Conservation (phyloP, 441 rosid species). For the Metrosideros polymorpha region DNA sequence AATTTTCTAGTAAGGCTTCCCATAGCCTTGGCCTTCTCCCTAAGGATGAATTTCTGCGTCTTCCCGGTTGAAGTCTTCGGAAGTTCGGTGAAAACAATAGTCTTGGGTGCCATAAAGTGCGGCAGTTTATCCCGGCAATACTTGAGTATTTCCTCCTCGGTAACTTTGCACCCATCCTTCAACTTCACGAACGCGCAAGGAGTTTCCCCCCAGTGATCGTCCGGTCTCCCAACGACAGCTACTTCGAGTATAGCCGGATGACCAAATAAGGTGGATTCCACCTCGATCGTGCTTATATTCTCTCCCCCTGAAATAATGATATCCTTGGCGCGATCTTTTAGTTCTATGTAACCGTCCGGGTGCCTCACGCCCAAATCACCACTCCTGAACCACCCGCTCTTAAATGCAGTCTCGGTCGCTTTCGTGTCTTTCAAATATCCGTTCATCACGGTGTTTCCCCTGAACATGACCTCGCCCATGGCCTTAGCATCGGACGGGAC, state of each 20-base stretch:
- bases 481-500: slow-evolving; percentile 48
- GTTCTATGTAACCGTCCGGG: slow-evolving; percentile 56
- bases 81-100: slow-evolving; percentile 51
- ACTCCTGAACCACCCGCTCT: slow-evolving; percentile 58
- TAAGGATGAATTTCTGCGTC: slow-evolving; percentile 51
- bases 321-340: slow-evolving; percentile 64
- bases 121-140: slow-evolving; percentile 44
- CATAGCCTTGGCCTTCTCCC: slow-evolving; percentile 56
- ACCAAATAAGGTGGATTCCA: slow-evolving; percentile 48
- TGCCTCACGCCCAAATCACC: slow-evolving; percentile 70
- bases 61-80: slow-evolving; percentile 70
- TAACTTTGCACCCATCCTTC: slow-evolving; percentile 34
- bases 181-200: slow-evolving; percentile 73
- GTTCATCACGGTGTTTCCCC: slow-evolving; percentile 76
- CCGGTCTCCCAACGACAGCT: slow-evolving; percentile 66
- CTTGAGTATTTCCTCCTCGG: slow-evolving; percentile 30
- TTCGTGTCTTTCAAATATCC: slow-evolving; percentile 50
- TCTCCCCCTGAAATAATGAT: slow-evolving; percentile 67
- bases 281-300: slow-evolving; percentile 64
- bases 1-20: slow-evolving; percentile 32
- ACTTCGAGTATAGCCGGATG: slow-evolving; percentile 67
- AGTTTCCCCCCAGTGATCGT: slow-evolving; percentile 71
- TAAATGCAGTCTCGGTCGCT: slow-evolving; percentile 49
- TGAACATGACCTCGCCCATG: slow-evolving; percentile 59
- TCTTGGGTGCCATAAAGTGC: slow-evolving; percentile 55